Evolutionary conservation across 78 protist species (phyloP).

Genomic region (Bodo saltans): DNA sequence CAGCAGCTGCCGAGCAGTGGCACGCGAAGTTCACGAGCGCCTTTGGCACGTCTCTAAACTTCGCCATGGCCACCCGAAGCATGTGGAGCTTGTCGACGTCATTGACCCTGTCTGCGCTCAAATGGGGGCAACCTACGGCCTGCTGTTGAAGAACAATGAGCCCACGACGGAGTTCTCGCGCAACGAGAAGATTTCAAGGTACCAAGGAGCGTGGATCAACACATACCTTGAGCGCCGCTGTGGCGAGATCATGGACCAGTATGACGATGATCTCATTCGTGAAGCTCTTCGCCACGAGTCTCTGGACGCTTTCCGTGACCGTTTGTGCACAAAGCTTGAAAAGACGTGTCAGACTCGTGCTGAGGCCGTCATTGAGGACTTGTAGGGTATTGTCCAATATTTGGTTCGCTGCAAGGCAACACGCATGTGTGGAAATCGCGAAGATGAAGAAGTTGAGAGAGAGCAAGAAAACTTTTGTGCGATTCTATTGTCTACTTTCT

Average conservation of each 20-base stretch:
- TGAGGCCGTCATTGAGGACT: too few species aligned
- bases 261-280: background rate
- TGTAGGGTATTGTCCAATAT: too few species aligned
- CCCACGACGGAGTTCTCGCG: background rate
- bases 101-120: background rate
- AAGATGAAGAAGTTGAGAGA: too few species aligned
- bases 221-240: conserved; percentile 7
- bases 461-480: too few species aligned
- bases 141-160: background rate
- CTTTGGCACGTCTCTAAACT: background rate
- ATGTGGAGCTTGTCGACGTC: background rate
- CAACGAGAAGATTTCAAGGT: background rate
- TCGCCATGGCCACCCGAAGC: conserved; percentile 23
- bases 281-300: background rate
- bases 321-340: background rate
- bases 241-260: background rate
- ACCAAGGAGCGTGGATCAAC: conserved; percentile 10
- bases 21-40: background rate
- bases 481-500: too few species aligned
- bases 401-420: too few species aligned
- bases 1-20: background rate
- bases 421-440: too few species aligned
- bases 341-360: background rate
- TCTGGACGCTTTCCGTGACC: background rate
- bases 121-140: background rate